Percentiles rank a stretch among this genome's conserved stretches.
These are phyloP conservation scores for Chimonanthus praecox DNA, from an alignment of 164 flowering plant species.

Conservation along the genomic window DNA sequence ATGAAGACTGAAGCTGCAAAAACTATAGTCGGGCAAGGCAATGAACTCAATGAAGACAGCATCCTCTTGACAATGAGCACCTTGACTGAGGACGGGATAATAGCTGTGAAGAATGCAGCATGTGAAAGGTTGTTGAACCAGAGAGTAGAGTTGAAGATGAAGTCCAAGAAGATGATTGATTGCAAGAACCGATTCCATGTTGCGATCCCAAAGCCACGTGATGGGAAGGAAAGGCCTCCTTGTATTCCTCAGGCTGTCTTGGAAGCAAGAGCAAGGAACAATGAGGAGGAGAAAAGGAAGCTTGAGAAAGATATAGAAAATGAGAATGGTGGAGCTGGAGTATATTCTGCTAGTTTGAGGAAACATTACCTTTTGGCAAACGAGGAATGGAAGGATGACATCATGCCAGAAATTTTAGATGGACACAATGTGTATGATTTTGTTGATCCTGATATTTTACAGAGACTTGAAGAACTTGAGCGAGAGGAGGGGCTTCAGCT, in stretches of 20 bases:
- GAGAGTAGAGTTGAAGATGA: conserved; percentile 84
- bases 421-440: conserved; percentile 88
- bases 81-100: conserved; percentile 79
- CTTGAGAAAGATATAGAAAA: conserved; percentile 80
- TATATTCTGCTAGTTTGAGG: conserved; percentile 70
- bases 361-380: conserved; percentile 64
- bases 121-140: conserved; percentile 80
- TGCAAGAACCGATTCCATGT: conserved; percentile 78
- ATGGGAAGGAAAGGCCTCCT: conserved; percentile 74
- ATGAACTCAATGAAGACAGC: conserved; percentile 45
- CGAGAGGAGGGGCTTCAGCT: conserved; percentile 54
- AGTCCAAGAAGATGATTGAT: conserved; percentile 79
- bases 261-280: conserved; percentile 55
- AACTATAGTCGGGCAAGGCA: conserved; percentile 64
- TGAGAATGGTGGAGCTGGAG: conserved; percentile 90
- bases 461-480: conserved; percentile 79
- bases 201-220: conserved; percentile 81
- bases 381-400: conserved; percentile 84
- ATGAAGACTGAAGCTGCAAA: conserved; percentile 87
- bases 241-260: conserved; percentile 77
- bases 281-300: conserved; percentile 51
- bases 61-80: conserved; percentile 85
- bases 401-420: conserved; percentile 84
- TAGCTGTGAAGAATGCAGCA: conserved; percentile 78
- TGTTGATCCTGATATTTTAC: conserved; percentile 64